Evolutionary conservation across 352 stramenopile genomes (phyloP).

Genomic region (Pythium rhizo-oryzae): DNA sequence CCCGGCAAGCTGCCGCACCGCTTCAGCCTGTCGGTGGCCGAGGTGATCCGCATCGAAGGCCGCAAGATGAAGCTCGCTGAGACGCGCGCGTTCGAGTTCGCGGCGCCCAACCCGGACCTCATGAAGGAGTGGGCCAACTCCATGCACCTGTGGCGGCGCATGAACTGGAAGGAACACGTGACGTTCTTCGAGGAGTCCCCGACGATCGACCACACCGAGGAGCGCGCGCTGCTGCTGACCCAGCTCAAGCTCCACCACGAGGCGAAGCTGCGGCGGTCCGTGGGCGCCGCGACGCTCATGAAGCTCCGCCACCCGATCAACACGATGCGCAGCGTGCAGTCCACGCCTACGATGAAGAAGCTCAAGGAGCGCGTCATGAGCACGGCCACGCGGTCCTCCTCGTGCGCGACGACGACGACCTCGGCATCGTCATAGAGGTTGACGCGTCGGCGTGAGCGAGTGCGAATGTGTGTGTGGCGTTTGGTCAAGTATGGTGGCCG

Average conservation of each 20-base stretch:
- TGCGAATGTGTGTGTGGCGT: constrained; percentile 5
- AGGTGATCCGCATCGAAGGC: constrained; percentile 76
- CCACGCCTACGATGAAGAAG: constrained; percentile 72
- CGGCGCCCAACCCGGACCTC: constrained; percentile 65
- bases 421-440: constrained; percentile 15
- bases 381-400: constrained; percentile 23
- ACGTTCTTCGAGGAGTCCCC: constrained; percentile 76
- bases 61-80: constrained; percentile 80
- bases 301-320: constrained; percentile 66
- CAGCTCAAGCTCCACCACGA: constrained; percentile 65
- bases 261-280: constrained; percentile 40
- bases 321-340: constrained; percentile 56
- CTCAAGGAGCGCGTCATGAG: constrained; percentile 42
- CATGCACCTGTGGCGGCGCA: constrained; percentile 80
- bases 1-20: constrained; percentile 73
- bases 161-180: constrained; percentile 90
- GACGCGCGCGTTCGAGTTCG: constrained; percentile 63
- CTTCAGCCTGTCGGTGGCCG: constrained; percentile 67
- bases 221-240: constrained; percentile 56
- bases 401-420: constrained; percentile 37
- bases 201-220: constrained; percentile 56
- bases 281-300: constrained; percentile 32
- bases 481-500: constrained; percentile 2
- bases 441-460: background rate
- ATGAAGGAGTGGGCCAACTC: constrained; percentile 90